Base-by-base conservation (phyloP, 345 rosid species). In the Reutealis trisperma region DNA sequence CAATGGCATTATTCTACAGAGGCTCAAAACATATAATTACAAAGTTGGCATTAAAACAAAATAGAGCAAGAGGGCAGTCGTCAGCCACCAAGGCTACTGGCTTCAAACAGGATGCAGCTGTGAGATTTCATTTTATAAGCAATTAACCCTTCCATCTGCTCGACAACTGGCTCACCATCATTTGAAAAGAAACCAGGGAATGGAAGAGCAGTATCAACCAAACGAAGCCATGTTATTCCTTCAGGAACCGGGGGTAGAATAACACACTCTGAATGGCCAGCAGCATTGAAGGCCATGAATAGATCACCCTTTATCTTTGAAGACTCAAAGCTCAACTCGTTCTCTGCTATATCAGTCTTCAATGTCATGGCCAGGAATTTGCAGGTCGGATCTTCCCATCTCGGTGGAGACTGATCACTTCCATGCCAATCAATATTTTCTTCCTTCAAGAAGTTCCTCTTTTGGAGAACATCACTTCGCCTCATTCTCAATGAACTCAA, bases 81-180 rank as follows among this genome's bases (percentile, higher is more conserved):
- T 86, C 78, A 88, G 67, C 71, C 67, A 62, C 67, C 79, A 57
- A 45, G 30, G 57, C 34, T 71, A 70, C 80, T 74, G 76, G 94
- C 89, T 92, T 96, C 97, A 81, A 96, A 92, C 66, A 96, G 80
- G 18, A 83, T 79, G 78, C 99, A 92, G 84, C 97, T 92, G 83
- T 87, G 84, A 66, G 98, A 83, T 84, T 92, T 90, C 94, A 96
- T 87, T 84, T 89, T 85, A 19, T 92, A 91, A 42, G 83, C 68
- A 58, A 83, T 70, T 58, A 81, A 76, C 44, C 92, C 94, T 24
- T 9, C 69, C 82, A 77, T 79, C 81, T 88, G 84, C 82, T 83
- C 89, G 18, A 16, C 78, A 66, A 91, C 87, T 8, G 87, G 82
- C 79, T 85, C 86, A 22, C 95, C 95, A 47, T 85, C 80, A 0